These are phyloP conservation scores for Crucihimalaya himalaica DNA, from an alignment of 345 rosid genomes.

Conservation along the genomic window DNA sequence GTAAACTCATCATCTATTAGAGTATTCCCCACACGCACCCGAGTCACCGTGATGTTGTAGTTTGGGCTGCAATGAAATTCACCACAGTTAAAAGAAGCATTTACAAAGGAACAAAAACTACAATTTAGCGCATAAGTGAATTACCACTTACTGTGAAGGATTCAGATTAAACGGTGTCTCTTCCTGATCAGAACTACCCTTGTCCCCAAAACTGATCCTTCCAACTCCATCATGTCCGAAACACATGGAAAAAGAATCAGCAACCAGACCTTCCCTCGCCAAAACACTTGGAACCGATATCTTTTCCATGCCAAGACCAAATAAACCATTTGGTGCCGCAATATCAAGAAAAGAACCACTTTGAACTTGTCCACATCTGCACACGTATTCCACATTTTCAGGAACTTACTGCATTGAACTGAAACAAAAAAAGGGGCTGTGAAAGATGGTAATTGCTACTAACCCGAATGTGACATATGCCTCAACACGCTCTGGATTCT, in stretches of 20 bases:
- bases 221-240: slow-evolving; percentile 82
- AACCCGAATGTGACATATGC: slow-evolving; percentile 79
- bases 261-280: slow-evolving; percentile 63
- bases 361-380: slow-evolving; percentile 96
- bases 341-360: slow-evolving; percentile 86
- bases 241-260: slow-evolving; percentile 93
- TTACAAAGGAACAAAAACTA: background rate
- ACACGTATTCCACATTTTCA: slow-evolving; percentile 42
- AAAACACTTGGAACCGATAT: slow-evolving; percentile 85
- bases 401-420: slow-evolving; percentile 22
- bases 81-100: slow-evolving; percentile 1
- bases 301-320: slow-evolving; percentile 89
- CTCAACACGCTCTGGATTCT: slow-evolving; percentile 49
- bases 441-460: slow-evolving; percentile 31
- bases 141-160: slow-evolving; percentile 81
- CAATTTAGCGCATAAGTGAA: slow-evolving; percentile 35
- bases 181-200: slow-evolving; percentile 78
- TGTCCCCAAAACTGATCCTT: slow-evolving; percentile 88
- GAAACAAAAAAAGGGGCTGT: background rate
- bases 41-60: slow-evolving; percentile 66
- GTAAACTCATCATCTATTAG: slow-evolving; percentile 55
- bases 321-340: slow-evolving; percentile 88
- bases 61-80: slow-evolving; percentile 56
- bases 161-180: slow-evolving; percentile 80
- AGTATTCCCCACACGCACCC: slow-evolving; percentile 65